A percentile compares a stretch with the other conserved stretches of the same genome.
phyloP scores from a whole-genome alignment of 805 yeast genomes.

The Citeromyces matritensis region DNA sequence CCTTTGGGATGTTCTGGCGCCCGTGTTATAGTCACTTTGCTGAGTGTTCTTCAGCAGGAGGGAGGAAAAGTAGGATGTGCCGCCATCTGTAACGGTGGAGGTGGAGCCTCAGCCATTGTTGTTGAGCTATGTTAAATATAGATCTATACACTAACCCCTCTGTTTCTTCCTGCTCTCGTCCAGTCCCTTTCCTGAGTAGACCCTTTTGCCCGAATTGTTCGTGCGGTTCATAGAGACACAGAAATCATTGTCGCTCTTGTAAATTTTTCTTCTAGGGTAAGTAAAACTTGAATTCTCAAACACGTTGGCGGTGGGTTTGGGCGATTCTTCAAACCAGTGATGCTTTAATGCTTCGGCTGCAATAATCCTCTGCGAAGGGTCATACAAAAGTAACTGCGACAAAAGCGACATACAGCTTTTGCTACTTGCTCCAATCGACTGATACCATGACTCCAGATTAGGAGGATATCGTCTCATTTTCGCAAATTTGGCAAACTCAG shows the following conservation, averaged over 20 bases:
- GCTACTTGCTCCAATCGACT: conserved; percentile 63
- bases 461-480: conserved; percentile 47
- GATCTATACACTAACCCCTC: neutral
- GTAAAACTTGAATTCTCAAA: conserved; percentile 61
- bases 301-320: conserved; percentile 59
- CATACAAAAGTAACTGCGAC: conserved; percentile 56
- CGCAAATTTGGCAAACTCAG: conserved; percentile 62
- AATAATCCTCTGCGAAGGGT: conserved; percentile 67
- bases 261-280: conserved; percentile 80
- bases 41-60: conserved; percentile 74
- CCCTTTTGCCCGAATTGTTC: neutral
- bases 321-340: conserved; percentile 60
- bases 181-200: neutral
- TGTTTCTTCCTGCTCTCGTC: neutral
- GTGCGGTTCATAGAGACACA: conserved; percentile 4
- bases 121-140: conserved; percentile 22
- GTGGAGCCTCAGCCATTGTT: conserved; percentile 93
- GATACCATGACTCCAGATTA: conserved; percentile 75
- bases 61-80: conserved; percentile 83
- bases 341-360: conserved; percentile 68
- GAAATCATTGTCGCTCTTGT: conserved; percentile 78
- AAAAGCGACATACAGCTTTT: conserved; percentile 54
- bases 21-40: conserved; percentile 76
- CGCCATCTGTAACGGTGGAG: conserved; percentile 98
- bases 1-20: conserved; percentile 97